These are phyloP conservation scores for Gentiana straminea DNA, from an alignment of 257 asterid species.

Conservation along the genomic window DNA sequence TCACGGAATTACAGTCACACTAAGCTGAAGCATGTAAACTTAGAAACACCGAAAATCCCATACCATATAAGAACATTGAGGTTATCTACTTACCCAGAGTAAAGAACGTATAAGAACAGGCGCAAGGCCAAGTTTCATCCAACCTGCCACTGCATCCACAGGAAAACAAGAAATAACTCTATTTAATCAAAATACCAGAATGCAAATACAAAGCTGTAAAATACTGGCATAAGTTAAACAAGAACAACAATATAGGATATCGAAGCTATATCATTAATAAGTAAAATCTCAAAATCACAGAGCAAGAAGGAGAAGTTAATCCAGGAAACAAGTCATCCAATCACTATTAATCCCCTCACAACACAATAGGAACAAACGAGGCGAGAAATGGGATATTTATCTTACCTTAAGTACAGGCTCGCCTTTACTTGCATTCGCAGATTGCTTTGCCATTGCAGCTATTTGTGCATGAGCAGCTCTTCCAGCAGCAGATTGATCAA, in stretches of 20 bases:
- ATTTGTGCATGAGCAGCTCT: slow-evolving; percentile 81
- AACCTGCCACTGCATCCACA: slow-evolving; percentile 81
- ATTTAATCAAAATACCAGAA: no score
- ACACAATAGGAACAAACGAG: background rate
- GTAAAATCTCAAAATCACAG: background rate
- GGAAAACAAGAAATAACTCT: background rate
- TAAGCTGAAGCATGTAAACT: no score
- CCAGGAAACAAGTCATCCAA: background rate
- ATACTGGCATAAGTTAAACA: no score
- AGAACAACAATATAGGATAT: no score
- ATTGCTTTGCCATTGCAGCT: slow-evolving; percentile 71
- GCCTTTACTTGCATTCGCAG: slow-evolving; percentile 54
- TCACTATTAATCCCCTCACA: no score
- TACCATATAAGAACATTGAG: no score
- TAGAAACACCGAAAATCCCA: no score
- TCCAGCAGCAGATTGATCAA: slow-evolving; percentile 80
- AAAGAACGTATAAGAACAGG: no score
- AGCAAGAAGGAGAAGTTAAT: background rate
- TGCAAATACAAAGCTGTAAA: no score
- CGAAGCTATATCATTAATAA: background rate
- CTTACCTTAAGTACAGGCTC: slow-evolving; percentile 84
- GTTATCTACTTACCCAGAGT: no score
- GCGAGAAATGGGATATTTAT: background rate
- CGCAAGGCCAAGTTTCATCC: slow-evolving; percentile 39
- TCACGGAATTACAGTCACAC: no score